Percentiles rank a stretch among this genome's conserved stretches.
Evolutionary conservation across 352 stramenopile genomes (phyloP).

Genomic region (Phytophthora constricta): DNA sequence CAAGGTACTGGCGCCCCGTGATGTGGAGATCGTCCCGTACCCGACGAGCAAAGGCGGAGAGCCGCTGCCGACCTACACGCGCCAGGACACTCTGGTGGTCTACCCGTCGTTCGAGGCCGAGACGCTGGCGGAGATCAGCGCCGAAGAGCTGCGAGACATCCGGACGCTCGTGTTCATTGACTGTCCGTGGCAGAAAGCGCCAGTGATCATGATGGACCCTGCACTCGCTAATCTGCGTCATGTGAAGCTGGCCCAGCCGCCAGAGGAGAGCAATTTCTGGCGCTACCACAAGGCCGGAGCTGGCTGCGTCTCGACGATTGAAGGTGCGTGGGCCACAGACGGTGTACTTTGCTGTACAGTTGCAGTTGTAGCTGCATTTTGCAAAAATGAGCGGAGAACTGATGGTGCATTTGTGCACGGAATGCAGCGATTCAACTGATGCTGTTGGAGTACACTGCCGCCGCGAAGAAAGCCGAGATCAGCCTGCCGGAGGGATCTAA

Average conservation of each 20-base stretch:
- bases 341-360: constrained; percentile 5
- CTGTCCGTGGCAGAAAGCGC: constrained; percentile 87
- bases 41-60: constrained; percentile 37
- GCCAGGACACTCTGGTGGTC: constrained; percentile 71
- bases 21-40: constrained; percentile 77
- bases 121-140: constrained; percentile 64
- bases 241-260: constrained; percentile 81
- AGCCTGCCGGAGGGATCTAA: constrained; percentile 40
- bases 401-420: not conserved
- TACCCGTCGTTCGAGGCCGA: constrained; percentile 80
- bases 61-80: constrained; percentile 53
- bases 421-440: constrained; percentile 79
- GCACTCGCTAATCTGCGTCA: constrained; percentile 63
- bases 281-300: constrained; percentile 86
- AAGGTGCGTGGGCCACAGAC: constrained; percentile 59
- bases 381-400: not conserved
- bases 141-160: constrained; percentile 62
- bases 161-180: constrained; percentile 88
- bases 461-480: constrained; percentile 43
- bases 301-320: constrained; percentile 89
- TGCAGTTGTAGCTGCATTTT: no score
- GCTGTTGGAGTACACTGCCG: constrained; percentile 76
- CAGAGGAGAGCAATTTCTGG: constrained; percentile 88
- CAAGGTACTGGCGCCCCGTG: constrained; percentile 74
- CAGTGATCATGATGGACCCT: constrained; percentile 69